Percentiles rank a stretch among this genome's conserved stretches.
Evolutionary conservation across 2,329 filamentous ascomycete genomes (phyloP).

Genomic region (Xylogone sp.): DNA sequence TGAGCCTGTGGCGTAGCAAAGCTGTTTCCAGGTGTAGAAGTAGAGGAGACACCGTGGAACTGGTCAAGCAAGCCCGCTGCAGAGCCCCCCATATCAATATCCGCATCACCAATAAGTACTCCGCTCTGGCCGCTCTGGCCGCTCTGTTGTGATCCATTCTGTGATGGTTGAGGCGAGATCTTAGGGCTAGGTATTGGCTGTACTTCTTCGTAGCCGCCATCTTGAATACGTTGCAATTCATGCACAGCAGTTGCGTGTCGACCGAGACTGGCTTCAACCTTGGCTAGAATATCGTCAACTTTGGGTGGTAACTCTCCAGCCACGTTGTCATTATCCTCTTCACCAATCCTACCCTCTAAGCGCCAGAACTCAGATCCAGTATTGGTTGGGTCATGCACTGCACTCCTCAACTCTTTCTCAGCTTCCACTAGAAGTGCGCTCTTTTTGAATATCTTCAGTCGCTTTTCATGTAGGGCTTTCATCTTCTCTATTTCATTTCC

Average conservation of each 20-base stretch:
- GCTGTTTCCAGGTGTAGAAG: conserved; percentile 57
- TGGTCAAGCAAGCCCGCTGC: conserved; percentile 64
- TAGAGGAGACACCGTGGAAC: conserved; percentile 60
- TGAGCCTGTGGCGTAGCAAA: conserved; percentile 59
- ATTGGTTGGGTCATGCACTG: conserved; percentile 52
- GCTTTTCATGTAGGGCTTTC: conserved; percentile 72
- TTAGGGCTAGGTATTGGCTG: conserved; percentile 22
- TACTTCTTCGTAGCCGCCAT: conserved; percentile 67
- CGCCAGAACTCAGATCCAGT: conserved; percentile 59
- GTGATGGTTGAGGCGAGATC: conserved; percentile 50
- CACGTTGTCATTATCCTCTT: conserved; percentile 39
- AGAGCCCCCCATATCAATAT: conserved; percentile 61
- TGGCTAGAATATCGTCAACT: conserved; percentile 69
- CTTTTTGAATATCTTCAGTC: conserved; percentile 70
- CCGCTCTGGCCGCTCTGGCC: conserved; percentile 47
- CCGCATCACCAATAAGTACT: conserved; percentile 53
- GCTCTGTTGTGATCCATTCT: conserved; percentile 50
- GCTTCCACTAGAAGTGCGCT: conserved; percentile 67
- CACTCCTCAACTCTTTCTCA: conserved; percentile 70
- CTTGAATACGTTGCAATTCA: conserved; percentile 67
- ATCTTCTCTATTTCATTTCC: conserved; percentile 81
- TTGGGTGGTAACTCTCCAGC: conserved; percentile 34
- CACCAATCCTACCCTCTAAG: conserved; percentile 54
- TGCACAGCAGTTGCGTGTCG: conserved; percentile 62
- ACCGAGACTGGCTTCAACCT: conserved; percentile 69